Conservation (phyloP, 106 monocot genomes). For the Agapanthus africanus region DNA sequence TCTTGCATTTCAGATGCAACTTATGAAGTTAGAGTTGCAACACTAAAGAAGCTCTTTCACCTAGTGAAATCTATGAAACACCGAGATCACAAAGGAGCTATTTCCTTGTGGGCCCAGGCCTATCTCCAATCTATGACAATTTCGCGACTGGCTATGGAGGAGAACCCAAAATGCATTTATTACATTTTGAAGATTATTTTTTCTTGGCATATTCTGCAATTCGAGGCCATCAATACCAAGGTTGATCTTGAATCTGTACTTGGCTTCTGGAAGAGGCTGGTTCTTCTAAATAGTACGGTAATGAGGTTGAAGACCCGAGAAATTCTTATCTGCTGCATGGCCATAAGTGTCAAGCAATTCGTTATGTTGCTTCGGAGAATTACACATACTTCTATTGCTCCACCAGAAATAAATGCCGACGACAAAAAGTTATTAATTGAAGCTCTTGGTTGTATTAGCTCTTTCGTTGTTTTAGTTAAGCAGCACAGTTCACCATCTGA, state of each 20-base stretch:
- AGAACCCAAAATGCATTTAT: slow-evolving; percentile 76
- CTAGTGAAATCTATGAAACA: slow-evolving; percentile 30
- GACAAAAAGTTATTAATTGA: slow-evolving; percentile 3
- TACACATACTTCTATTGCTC: slow-evolving; percentile 5
- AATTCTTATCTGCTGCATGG: slow-evolving; percentile 78
- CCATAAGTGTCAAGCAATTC: slow-evolving; percentile 61
- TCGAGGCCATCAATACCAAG: slow-evolving; percentile 12
- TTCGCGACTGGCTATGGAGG: slow-evolving; percentile 41
- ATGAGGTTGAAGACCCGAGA: slow-evolving; percentile 58
- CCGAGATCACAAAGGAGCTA: slow-evolving; percentile 3
- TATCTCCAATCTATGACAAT: slow-evolving; percentile 48
- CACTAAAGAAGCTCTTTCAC: slow-evolving; percentile 59
- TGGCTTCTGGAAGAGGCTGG: slow-evolving; percentile 76
- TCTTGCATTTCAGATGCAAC: slow-evolving; percentile 55
- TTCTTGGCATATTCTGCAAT: slow-evolving; percentile 46
- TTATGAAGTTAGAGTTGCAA: slow-evolving; percentile 74
- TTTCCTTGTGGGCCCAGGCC: slow-evolving; percentile 40
- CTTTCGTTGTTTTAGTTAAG: slow-evolving; percentile 53
- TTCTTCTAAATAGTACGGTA: slow-evolving; percentile 38
- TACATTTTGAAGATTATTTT: slow-evolving; percentile 82
- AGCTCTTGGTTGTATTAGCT: slow-evolving; percentile 34
- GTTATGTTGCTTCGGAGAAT: slow-evolving; percentile 20
- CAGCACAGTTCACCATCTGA: slow-evolving; percentile 61
- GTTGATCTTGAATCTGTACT: slow-evolving; percentile 31
- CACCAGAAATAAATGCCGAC: slow-evolving; percentile 10